Conservation (phyloP, 1,139 yeast genomes). For the Meyerozyma athensensis region DNA sequence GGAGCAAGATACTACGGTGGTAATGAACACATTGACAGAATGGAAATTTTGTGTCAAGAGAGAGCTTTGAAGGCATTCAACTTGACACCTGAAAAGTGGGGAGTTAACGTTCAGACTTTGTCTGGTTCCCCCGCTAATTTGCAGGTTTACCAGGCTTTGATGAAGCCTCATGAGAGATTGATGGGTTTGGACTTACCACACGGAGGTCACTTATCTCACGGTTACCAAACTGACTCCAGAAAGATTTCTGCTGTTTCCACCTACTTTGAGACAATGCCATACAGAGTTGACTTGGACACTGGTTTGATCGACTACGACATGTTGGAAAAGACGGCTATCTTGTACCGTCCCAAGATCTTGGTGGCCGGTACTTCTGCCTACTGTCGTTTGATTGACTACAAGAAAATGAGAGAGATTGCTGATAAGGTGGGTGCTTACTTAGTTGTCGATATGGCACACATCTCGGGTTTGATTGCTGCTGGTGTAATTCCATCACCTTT, state of each 20-base stretch:
- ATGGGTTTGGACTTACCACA: conserved; percentile 98
- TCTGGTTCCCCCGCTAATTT: conserved; percentile 96
- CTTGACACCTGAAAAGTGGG: conserved; percentile 79
- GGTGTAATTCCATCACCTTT: conserved; percentile 91
- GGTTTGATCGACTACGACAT: conserved; percentile 91
- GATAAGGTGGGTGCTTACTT: conserved; percentile 91
- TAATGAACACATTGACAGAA: conserved; percentile 87
- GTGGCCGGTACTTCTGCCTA: conserved; percentile 98
- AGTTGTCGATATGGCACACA: conserved; percentile 94
- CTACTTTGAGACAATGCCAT: conserved; percentile 96
- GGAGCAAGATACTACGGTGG: conserved; percentile 98
- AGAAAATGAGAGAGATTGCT: conserved; percentile 83
- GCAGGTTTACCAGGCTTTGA: conserved; percentile 86
- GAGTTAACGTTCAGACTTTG: conserved; percentile 90
- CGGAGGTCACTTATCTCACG: conserved; percentile 96
- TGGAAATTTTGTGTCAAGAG: conserved; percentile 83
- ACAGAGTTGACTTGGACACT: conserved; percentile 77
- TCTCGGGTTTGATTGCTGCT: conserved; percentile 90
- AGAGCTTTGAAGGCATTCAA: conserved; percentile 86
- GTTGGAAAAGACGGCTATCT: conserved; percentile 73
- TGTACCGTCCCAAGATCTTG: conserved; percentile 90
- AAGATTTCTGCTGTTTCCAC: conserved; percentile 89
- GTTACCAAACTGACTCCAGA: conserved; percentile 84
- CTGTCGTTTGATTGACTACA: conserved; percentile 86
- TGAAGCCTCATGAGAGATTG: conserved; percentile 86